A percentile compares a stretch with the other conserved stretches of the same genome.
Evolutionary conservation across 192 early-diverging fungal species (phyloP).

Genomic region (Linnemannia hyalina): DNA sequence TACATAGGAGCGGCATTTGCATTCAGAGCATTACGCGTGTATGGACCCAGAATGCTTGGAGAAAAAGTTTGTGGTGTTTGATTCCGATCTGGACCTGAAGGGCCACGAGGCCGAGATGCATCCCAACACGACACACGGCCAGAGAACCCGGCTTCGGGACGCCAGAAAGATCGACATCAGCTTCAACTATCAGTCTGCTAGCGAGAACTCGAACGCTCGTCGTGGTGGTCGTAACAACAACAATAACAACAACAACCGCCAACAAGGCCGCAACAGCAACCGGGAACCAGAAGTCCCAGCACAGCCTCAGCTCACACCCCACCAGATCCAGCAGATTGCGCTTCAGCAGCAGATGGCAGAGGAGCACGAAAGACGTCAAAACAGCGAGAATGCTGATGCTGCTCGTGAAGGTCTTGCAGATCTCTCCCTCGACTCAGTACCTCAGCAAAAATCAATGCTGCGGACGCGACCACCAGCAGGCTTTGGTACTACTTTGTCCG

Average conservation of each 20-base stretch:
- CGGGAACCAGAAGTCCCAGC: conserved; percentile 14
- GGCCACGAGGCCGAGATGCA: conserved; percentile 81
- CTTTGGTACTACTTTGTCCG: conserved; percentile 36
- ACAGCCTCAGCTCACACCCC: conserved; percentile 45
- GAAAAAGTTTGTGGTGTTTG: conserved; percentile 97
- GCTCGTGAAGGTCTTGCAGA: conserved; percentile 14
- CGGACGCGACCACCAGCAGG: conserved; percentile 52
- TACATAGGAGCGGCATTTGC: conserved; percentile 79
- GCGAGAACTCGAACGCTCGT: conserved; percentile 22
- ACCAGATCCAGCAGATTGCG: conserved; percentile 51
- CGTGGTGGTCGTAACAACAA: conserved; percentile 21
- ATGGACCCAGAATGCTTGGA: conserved; percentile 85
- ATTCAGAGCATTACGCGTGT: conserved; percentile 86
- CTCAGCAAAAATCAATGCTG: conserved; percentile 33
- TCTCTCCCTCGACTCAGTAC: conserved; percentile 7
- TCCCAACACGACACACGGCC: conserved; percentile 38
- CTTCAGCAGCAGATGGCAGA: conserved; percentile 45
- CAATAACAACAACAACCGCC: conserved; percentile 21
- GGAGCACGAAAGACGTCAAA: conserved; percentile 44
- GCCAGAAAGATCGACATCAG: conserved; percentile 38
- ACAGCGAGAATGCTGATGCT: conserved; percentile 14
- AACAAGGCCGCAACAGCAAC: conserved; percentile 19
- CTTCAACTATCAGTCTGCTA: conserved; percentile 28
- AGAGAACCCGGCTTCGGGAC: conserved; percentile 36
- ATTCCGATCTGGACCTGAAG: conserved; percentile 90